Evolutionary conservation across 164 flowering plant species (phyloP).

Genomic region (Aristolochia contorta): DNA sequence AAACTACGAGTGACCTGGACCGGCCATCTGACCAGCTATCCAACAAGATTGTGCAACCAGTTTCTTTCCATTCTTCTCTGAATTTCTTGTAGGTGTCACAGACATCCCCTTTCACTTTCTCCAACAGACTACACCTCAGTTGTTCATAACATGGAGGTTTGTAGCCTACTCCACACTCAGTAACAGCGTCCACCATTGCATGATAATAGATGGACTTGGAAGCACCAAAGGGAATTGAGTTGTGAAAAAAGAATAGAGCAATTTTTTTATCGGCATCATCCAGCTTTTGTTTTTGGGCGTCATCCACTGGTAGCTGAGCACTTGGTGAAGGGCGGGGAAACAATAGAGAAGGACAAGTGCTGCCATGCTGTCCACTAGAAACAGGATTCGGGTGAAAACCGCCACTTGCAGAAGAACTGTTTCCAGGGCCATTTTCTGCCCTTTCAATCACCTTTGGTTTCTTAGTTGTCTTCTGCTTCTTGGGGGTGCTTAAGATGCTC

Average conservation of each 20-base stretch:
- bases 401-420: conserved; percentile 66
- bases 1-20: conserved; percentile 31
- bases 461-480: conserved; percentile 48
- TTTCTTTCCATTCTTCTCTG: conserved; percentile 48
- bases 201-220: conserved; percentile 56
- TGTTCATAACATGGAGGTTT: conserved; percentile 51
- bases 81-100: conserved; percentile 29
- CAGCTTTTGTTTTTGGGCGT: conserved; percentile 40
- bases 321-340: conserved; percentile 38
- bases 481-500: conserved; percentile 42
- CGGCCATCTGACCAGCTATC: conserved; percentile 54
- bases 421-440: conserved; percentile 34
- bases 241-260: conserved; percentile 56
- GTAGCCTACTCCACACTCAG: conserved; percentile 54
- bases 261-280: conserved; percentile 52
- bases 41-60: conserved; percentile 61
- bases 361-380: conserved; percentile 52
- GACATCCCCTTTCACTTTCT: conserved; percentile 44
- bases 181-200: conserved; percentile 57
- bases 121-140: conserved; percentile 42
- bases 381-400: conserved; percentile 39
- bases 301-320: conserved; percentile 27
- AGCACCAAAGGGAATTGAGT: conserved; percentile 52
- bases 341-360: conserved; percentile 47
- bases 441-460: conserved; percentile 31